Percentiles rank a stretch among this genome's conserved stretches.
Conservation (phyloP, 371 early-diverging fungal species). For the Ecytonucleospora hepatopenaei region DNA sequence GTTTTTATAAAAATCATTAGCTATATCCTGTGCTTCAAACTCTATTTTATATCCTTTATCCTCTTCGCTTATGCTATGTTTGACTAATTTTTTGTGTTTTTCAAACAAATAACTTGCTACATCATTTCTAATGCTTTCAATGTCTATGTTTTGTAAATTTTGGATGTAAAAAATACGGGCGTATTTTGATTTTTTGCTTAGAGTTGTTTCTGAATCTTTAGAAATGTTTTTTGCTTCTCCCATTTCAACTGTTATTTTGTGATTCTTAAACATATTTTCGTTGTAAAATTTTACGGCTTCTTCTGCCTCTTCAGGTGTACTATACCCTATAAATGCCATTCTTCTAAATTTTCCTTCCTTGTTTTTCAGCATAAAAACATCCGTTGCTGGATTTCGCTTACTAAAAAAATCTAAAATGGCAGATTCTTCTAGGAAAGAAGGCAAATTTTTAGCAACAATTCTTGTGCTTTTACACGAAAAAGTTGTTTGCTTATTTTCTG, state of each 20-base stretch:
- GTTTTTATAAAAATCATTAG: constrained; percentile 30
- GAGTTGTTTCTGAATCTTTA: not conserved
- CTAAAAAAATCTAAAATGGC: constrained; percentile 41
- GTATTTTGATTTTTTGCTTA: not conserved
- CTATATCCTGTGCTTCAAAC: constrained; percentile 33
- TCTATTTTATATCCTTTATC: constrained; percentile 21
- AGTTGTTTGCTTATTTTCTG: not conserved
- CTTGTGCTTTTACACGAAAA: constrained; percentile 39
- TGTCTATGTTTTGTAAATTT: not conserved
- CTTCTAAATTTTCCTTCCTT: constrained; percentile 30
- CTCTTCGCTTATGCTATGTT: constrained; percentile 17
- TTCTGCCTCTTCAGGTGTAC: constrained; percentile 22
- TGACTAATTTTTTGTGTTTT: constrained; percentile 2
- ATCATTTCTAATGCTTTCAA: not conserved
- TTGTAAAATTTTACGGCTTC: constrained; percentile 38
- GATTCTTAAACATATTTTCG: constrained; percentile 19
- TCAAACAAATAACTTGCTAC: constrained; percentile 6
- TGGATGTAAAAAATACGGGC: not conserved
- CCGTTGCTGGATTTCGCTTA: constrained; percentile 38
- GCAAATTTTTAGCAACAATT: constrained; percentile 54
- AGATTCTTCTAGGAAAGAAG: constrained; percentile 33
- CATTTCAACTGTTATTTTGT: constrained; percentile 37
- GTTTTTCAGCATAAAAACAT: constrained; percentile 44
- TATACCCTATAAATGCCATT: constrained; percentile 54
- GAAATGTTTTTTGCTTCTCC: not conserved